Evolutionary conservation across 1,284 basidiomycete genomes (phyloP), one percentile per base, ranked within the genome.

Genomic region (Chalciporus sp.): DNA sequence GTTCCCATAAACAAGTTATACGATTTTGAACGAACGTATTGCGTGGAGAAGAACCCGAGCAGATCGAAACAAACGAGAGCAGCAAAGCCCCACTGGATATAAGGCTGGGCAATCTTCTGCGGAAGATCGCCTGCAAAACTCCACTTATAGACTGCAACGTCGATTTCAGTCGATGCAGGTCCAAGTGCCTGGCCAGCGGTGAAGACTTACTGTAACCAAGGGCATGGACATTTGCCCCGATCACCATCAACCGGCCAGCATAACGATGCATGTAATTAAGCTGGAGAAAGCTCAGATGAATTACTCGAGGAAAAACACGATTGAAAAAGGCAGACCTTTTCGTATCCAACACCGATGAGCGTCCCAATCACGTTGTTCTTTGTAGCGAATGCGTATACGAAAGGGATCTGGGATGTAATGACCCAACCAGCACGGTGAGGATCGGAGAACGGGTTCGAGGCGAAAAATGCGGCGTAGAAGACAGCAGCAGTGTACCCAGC

Each of bases 261-360:
- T 86, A 82, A 48, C 92, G 87, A 72, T 95, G 92, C 26, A 94
- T 67, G 63, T 84, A 88, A 70, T 93, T 92, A 26, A 94, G 73
- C 83, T 90, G 20, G 55, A 42, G 17, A 44, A 12, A 27, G 12
- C 17, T 62, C 23, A 57, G 42, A 43, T 16, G 17, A 0, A 7
- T 8, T 16, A 23, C 16, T 11, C 2, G 1, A 23, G 23, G 23
- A 23, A 11, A 37, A 1, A 23, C 16, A 10, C 20, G 1, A 11
- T 19, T 17, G 53, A 27, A 33, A 64, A 23, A 23, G 29, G 29
- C 74, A 41, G 23, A 86, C 88, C 74, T 84, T 85, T 70, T 92
- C 88, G 64, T 93, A 92, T 2, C 88, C 85, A 47, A 85, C 70
- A 7, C 88, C 87, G 49, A 89, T 69, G 14, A 90, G 65, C 54